Conservation (phyloP, 2,329 filamentous ascomycete genomes). For the Pseudogymnoascus sp. region DNA sequence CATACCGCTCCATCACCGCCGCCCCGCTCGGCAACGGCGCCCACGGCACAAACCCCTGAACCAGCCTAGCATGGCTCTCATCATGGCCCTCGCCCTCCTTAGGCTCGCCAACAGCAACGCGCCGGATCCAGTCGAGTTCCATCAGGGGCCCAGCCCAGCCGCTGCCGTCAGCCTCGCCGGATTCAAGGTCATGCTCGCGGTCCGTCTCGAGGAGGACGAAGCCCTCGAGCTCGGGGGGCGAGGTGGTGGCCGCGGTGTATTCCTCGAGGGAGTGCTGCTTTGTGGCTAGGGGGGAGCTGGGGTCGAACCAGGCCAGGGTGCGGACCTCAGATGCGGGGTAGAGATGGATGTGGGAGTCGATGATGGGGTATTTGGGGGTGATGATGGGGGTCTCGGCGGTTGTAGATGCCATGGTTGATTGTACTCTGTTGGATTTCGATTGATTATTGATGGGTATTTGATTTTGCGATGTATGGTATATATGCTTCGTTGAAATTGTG, state of each 20-base stretch:
- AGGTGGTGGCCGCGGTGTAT: slow-evolving; percentile 22
- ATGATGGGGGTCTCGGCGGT: neutral
- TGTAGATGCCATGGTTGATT: neutral
- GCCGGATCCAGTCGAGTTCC: slow-evolving; percentile 62
- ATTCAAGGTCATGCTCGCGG: slow-evolving; percentile 51
- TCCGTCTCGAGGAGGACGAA: slow-evolving; percentile 83
- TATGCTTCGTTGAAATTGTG: neutral
- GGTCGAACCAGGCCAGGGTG: slow-evolving; percentile 61
- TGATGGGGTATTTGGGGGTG: slow-evolving; percentile 45
- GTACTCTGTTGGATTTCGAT: neutral
- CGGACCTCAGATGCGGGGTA: slow-evolving; percentile 61
- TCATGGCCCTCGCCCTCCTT: slow-evolving; percentile 50
- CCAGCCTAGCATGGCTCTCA: slow-evolving; percentile 41
- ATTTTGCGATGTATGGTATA: neutral
- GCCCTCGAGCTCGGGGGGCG: slow-evolving; percentile 44
- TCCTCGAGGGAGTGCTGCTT: slow-evolving; percentile 24
- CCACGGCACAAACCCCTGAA: slow-evolving; percentile 71
- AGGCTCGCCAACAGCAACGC: slow-evolving; percentile 55
- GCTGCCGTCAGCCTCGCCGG: slow-evolving; percentile 36
- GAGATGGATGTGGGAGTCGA: slow-evolving; percentile 90
- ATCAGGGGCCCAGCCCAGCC: slow-evolving; percentile 62
- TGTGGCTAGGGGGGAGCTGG: slow-evolving; percentile 41
- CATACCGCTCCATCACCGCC: slow-evolving; percentile 53
- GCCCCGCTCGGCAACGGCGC: slow-evolving; percentile 67
- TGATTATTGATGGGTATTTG: neutral